Base-by-base conservation (phyloP, 1,284 basidiomycete species). In the Marasmius oreades region DNA sequence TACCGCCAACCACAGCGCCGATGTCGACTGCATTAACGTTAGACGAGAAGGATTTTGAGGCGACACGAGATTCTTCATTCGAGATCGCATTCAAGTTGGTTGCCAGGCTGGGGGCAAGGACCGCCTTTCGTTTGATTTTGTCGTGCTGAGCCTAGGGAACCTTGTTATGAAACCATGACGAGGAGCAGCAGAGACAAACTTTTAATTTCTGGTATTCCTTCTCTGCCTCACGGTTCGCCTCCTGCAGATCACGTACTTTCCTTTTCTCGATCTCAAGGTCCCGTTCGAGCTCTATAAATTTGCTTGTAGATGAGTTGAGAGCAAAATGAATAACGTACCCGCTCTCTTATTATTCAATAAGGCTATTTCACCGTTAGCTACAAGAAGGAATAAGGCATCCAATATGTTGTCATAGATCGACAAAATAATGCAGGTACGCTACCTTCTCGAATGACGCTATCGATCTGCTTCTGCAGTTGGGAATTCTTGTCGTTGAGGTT, bases 201-300 rank as follows among this genome's bases (percentile, higher is more conserved):
- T 92, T 92, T 52, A 93, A 80, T 67, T 91, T 93, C 57, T 88
- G 86, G 65, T 93, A 93, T 62, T 93, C 92, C 64, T 89, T 92
- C 62, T 92, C 90, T 63, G 85, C 80, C 62, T 91, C 88, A 63
- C 83, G 80, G 5, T 86, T 77, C 1, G 80, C 73, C 39, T 93
- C 90, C 64, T 91, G 88, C 18, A 89, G 65, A 28, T 91, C 88
- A 12, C 83, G 78, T 20, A 81, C 76, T 65, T 86, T 90, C 16
- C 89, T 78, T 16, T 86, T 79, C 69, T 93, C 91, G 20, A 86
- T 61, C 63, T 92, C 91, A 42, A 93, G 76, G 61, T 93, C 92
- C 28, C 83, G 83, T 67, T 90, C 86, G 42, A 90, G 68, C 53
- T 86, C 91, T 92, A 63, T 58, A 58, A 42, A 39, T 36, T 47